A percentile compares a stretch with the other conserved stretches of the same genome.
These are phyloP conservation scores for Rutstroemia sp. DNA, from an alignment of 2,329 filamentous ascomycete genomes.

Conservation along the genomic window DNA sequence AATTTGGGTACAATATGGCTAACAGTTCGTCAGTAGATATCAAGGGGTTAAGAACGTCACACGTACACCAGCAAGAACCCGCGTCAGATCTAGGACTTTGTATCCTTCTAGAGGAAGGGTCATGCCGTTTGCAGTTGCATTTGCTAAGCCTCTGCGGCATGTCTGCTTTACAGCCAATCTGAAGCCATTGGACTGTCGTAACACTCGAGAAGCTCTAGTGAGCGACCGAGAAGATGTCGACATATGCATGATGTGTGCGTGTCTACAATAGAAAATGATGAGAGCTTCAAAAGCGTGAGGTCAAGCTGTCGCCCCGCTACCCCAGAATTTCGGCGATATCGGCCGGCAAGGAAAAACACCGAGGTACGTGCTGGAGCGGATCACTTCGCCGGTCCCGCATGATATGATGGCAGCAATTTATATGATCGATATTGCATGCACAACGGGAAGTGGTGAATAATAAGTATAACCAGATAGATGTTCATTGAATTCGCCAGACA, in stretches of 20 bases:
- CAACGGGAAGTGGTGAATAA: neutral
- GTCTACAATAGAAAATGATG: neutral
- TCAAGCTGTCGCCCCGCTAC: conserved; percentile 9
- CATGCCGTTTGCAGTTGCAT: conserved; percentile 27
- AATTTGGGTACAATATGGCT: conserved; percentile 98
- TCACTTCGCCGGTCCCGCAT: neutral
- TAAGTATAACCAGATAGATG: neutral
- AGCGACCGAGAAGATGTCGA: conserved; percentile 10
- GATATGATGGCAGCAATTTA: neutral
- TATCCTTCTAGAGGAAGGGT: conserved; percentile 73
- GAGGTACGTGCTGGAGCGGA: neutral
- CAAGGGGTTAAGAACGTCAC: neutral
- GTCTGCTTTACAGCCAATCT: conserved; percentile 4
- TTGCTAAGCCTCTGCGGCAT: conserved; percentile 18
- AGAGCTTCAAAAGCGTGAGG: neutral
- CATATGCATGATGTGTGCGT: conserved; percentile 12
- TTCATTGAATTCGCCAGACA: neutral
- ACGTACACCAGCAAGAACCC: conserved; percentile 86
- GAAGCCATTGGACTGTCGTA: conserved; percentile 15
- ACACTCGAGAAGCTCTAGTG: conserved; percentile 15
- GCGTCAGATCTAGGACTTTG: conserved; percentile 90
- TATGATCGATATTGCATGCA: too few relatives aligned
- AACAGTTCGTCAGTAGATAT: conserved; percentile 7
- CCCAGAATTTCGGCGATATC: conserved; percentile 9
- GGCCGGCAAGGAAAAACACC: neutral